These are phyloP conservation scores for Fraxinus quadrangulata DNA, from an alignment of 257 asterid genomes.

Conservation along the genomic window DNA sequence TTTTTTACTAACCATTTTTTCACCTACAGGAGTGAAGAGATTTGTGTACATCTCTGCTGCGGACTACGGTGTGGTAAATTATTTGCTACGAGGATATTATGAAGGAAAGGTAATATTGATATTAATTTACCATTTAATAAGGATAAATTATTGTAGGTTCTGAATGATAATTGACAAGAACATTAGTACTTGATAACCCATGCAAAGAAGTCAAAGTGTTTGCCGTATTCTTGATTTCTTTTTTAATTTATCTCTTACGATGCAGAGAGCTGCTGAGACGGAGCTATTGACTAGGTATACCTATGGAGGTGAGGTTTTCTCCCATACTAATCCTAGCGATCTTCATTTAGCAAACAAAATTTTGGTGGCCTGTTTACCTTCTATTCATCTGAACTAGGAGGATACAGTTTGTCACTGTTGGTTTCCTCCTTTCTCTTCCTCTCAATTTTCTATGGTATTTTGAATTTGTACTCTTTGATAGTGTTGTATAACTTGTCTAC, in stretches of 20 bases:
- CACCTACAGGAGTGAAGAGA: constrained; percentile 60
- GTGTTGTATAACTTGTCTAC: not conserved
- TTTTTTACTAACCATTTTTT: not conserved
- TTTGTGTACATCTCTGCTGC: constrained; percentile 85
- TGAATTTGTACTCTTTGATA: not conserved
- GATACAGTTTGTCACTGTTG: not conserved
- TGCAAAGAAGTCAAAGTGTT: not conserved
- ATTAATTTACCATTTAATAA: not conserved
- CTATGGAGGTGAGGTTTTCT: constrained; percentile 72
- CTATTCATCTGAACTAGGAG: not conserved
- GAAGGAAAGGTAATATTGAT: constrained; percentile 70
- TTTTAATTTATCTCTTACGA: constrained; percentile 17
- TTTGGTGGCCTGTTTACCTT: not conserved
- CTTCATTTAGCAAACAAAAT: not conserved
- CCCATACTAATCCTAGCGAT: not conserved
- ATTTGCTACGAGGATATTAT: constrained; percentile 64
- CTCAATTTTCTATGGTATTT: not conserved
- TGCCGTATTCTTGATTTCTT: not conserved
- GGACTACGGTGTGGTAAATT: constrained; percentile 74
- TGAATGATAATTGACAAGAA: not conserved
- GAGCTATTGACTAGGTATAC: constrained; percentile 84
- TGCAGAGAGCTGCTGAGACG: constrained; percentile 96
- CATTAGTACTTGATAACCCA: not conserved
- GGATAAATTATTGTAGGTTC: constrained; percentile 2
- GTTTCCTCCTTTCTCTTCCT: not conserved